Base-by-base conservation (phyloP, 768 basidiomycete genomes). In the Boletales sp. region DNA sequence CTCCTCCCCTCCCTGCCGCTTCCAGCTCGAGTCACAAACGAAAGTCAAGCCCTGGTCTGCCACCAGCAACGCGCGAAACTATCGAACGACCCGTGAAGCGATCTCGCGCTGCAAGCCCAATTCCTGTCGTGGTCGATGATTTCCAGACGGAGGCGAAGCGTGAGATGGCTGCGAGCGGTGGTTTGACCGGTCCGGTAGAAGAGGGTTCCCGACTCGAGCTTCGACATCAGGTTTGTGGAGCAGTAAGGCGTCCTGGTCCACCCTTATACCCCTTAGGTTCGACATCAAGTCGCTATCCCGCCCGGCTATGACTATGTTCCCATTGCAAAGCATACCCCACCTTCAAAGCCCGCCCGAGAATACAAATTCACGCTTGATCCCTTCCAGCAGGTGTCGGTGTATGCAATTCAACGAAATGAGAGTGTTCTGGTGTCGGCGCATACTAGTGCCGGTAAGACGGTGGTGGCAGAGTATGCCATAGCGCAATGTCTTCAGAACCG, bases 381-480 rank as follows among this genome's bases (percentile, higher is more conserved):
- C 15, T 99, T 99, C 74, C 96, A 98, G 62, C 81, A 85, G 63
- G 93, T 98, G 40, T 94, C 95, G 2, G 84, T 98, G 8, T 81
- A 90, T 55, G 94, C 93, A 35, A 98, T 99, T 44, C 93, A 99
- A 67, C 80, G 96, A 35, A 95, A 96, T 65, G 96, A 99, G 73
- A 93, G 90, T 61, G 95, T 98, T 5, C 77, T 99, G 44, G 96
- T 99, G 14, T 97, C 95, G 19, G 96, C 96, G 0, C 96, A 99
- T 74, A 99, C 96, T 6, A 94, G 91, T 70, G 96, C 96, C 33
- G 96, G 96, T 63, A 99, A 99, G 73, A 99, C 96, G 2, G 96
- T 98, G 55, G 96, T 99, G 53, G 96, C 96, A 41, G 96, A 99
- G 75, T 99, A 98, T 70, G 96, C 96, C 41, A 98, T 99, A 64